Evolutionary conservation across 345 rosid species (phyloP), one percentile per base, ranked within the genome.

Genomic region (Brassica napus): DNA sequence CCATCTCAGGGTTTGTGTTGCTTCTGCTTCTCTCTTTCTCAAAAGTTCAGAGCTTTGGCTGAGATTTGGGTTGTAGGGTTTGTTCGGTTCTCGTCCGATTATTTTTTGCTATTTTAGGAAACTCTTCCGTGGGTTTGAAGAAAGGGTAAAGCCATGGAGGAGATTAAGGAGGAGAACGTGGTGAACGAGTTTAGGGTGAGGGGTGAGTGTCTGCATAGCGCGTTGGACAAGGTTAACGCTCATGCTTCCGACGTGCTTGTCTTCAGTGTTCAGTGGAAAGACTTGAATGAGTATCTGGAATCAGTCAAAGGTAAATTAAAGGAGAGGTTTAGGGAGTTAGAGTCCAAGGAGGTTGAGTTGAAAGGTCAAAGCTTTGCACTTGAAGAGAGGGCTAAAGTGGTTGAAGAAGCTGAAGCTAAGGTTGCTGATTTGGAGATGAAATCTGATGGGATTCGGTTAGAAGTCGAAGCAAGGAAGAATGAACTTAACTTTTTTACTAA

Each of bases 121-220:
- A 16, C 28, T 37, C 18, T 76, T 76, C 74, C 74, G 52, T 69
- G 80, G 76, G 65, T 65, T 64, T 65, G 81, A 79, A 66, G 82
- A 30, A 66, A 57, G 23, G 21, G 72, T 12, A 3, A 1, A 1
- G 3, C 30, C 1, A 79, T 73, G 82, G 65, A 68, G 54, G 77
- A 44, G 12, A 23, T 57, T 8, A 71, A 30, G 55, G 16, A 54
- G 4, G 39, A 79, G 9, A 3, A 70, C 54, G 86, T 68, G 66
- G 12, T 82, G 30, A 52, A 32, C 57, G 49, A 77, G 7, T 23
- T n/a, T n/a, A 76, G 75, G 15, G 12, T 68, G 66, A 82, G 66
- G 65, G 61, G 8, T 66, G 37, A 72, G 2, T 54, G 28, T 42
- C 14, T 86, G 1, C 72, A 81, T 30, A 44, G 24, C 7, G 2